Evolutionary conservation across 805 yeast species (phyloP).

Genomic region (Candida anglica): DNA sequence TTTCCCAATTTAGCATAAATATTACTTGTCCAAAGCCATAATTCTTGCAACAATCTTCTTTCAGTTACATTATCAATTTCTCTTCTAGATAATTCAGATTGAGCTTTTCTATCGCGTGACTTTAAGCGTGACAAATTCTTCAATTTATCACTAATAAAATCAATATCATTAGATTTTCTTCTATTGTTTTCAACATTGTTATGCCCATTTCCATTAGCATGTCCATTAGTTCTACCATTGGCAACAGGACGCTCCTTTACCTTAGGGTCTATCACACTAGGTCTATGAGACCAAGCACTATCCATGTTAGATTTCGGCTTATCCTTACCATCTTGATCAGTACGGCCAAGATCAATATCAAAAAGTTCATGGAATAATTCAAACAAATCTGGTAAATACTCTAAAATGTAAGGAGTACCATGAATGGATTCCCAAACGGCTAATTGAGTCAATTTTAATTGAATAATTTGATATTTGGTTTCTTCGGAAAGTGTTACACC

Average conservation of each 20-base stretch:
- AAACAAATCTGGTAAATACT: slow-evolving; percentile 64
- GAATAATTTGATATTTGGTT: slow-evolving; percentile 49
- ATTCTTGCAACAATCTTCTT: slow-evolving; percentile 44
- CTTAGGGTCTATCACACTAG: slow-evolving; percentile 35
- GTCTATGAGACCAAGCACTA: slow-evolving; percentile 34
- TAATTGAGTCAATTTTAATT: slow-evolving; percentile 71
- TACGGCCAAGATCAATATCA: slow-evolving; percentile 14
- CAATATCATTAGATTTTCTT: slow-evolving; percentile 5
- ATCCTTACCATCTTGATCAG: slow-evolving; percentile 5
- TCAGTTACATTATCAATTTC: slow-evolving; percentile 14
- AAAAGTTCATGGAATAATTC: slow-evolving; percentile 52
- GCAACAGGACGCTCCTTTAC: slow-evolving; percentile 4
- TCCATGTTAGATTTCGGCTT: slow-evolving; percentile 4
- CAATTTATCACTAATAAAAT: slow-evolving; percentile 5
- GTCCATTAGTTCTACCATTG: slow-evolving; percentile 1
- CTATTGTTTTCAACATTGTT: neutral
- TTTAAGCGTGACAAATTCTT: neutral
- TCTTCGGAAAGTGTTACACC: slow-evolving; percentile 18
- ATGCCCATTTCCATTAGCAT: neutral
- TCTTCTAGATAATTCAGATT: neutral
- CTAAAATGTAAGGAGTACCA: slow-evolving; percentile 57
- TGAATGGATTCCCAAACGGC: slow-evolving; percentile 60
- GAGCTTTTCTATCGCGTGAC: no score
- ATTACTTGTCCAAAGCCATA: slow-evolving; percentile 75
- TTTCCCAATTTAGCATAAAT: slow-evolving; percentile 57